Percentiles rank a stretch among this genome's conserved stretches.
phyloP scores from a whole-genome alignment of 345 rosid species.

The Barbarea vulgaris region DNA sequence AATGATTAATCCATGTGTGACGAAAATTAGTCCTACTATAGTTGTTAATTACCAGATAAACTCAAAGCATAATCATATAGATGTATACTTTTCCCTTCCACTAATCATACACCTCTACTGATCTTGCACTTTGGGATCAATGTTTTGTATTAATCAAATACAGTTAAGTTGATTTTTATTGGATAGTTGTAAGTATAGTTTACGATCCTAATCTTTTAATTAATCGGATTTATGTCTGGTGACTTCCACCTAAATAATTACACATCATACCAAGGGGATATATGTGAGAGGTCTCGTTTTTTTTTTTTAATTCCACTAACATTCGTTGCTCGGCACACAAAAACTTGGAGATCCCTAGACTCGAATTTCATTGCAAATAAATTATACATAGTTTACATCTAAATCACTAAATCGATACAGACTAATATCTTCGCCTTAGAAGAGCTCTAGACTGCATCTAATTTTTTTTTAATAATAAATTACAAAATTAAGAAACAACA shows the following conservation, averaged over 20 bases:
- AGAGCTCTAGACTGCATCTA: slow-evolving; percentile 36
- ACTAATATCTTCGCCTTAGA: slow-evolving; percentile 19
- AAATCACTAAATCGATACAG: slow-evolving; percentile 2
- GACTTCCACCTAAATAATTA: slow-evolving; percentile 3
- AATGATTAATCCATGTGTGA: not conserved
- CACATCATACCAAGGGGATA: not conserved
- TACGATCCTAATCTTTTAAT: not conserved
- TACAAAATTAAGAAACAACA: slow-evolving; percentile 18
- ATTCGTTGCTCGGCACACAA: slow-evolving; percentile 1
- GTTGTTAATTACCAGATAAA: slow-evolving; percentile 2
- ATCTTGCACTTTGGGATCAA: slow-evolving; percentile 1
- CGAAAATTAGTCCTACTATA: not conserved
- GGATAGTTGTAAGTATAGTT: not conserved
- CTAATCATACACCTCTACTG: slow-evolving; percentile 5
- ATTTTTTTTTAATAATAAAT: not conserved
- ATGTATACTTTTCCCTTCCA: not conserved
- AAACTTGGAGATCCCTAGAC: slow-evolving; percentile 34
- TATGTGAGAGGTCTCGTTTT: not conserved
- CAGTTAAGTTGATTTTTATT: not conserved
- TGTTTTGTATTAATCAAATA: not conserved
- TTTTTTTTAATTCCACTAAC: not conserved
- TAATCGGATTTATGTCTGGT: not conserved
- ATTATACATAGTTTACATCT: slow-evolving; percentile 14
- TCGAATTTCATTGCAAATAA: slow-evolving; percentile 22
- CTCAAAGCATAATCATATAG: slow-evolving; percentile 3